phyloP scores from a whole-genome alignment of 1,284 basidiomycete genomes.

The Pascua sp. region DNA sequence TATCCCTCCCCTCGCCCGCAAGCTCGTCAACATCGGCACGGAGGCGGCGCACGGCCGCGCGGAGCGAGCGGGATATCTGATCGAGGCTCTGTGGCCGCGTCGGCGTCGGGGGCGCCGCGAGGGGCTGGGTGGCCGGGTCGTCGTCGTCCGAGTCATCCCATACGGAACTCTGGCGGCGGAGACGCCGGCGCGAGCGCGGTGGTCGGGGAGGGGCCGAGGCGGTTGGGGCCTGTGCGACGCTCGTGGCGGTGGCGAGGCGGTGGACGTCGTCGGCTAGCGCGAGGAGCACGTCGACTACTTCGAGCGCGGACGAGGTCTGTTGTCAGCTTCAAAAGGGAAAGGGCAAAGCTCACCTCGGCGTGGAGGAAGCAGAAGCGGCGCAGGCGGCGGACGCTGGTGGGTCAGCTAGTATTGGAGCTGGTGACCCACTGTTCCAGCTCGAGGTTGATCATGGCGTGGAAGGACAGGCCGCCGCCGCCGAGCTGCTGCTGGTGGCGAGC shows the following conservation, averaged over 20 bases:
- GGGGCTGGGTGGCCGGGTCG: conserved; percentile 51
- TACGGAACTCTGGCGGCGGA: conserved; percentile 40
- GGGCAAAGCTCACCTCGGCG: conserved; percentile 54
- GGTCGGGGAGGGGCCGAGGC: conserved; percentile 21
- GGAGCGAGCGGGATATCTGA: conserved; percentile 64
- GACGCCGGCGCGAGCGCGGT: conserved; percentile 59
- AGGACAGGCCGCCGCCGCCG: conserved; percentile 55
- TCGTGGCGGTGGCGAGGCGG: too few species aligned
- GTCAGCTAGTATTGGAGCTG: conserved; percentile 3
- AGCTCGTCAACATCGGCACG: conserved; percentile 46
- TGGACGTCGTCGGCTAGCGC: conserved; percentile 61
- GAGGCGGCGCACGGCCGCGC: conserved; percentile 61
- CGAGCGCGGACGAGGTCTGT: conserved; percentile 55
- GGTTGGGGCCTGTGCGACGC: too few species aligned
- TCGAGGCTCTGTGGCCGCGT: conserved; percentile 57
- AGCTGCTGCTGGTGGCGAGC: conserved; percentile 53
- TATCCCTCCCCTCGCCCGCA: conserved; percentile 50
- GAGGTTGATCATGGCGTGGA: conserved; percentile 69
- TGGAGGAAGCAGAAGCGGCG: conserved; percentile 65
- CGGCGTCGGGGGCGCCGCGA: conserved; percentile 47
- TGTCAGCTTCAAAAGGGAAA: conserved; percentile 51
- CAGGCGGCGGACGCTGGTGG: conserved; percentile 60
- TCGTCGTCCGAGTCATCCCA: conserved; percentile 57
- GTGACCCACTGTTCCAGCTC: conserved; percentile 71
- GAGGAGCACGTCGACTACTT: conserved; percentile 64